Evolutionary conservation across 441 rosid genomes (phyloP), one percentile per base, ranked within the genome.

Genomic region (Lepidium campestre): DNA sequence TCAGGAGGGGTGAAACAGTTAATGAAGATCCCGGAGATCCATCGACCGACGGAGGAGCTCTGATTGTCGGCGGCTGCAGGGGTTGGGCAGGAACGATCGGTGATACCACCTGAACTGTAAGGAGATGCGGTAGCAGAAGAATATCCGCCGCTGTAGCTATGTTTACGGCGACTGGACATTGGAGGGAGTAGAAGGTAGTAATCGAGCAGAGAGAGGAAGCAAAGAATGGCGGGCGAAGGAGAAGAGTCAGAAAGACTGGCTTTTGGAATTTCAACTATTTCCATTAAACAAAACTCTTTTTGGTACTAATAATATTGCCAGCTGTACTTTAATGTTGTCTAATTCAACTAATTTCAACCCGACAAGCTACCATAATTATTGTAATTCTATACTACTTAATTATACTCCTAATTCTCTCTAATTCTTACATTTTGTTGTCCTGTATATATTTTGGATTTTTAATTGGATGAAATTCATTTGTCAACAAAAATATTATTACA

Each of bases 1-100:
- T 79, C 87, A 0, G 91, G 93, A 25, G 94, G 98, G 35, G 88
- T 77, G 70, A 93, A 88, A 75, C 97, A 93, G 14, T 75, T 65
- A 19, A 76, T 31, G 71, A 93, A 88, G 50, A 83, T 71, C 31
- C 87, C 85, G 17, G 80, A 84, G 44, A 88, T 71, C 22, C 86
- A 84, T 34, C 86, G 75, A 53, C 77, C 84, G 9, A 80, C 76
- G 36, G 62, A 49, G 25, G 32, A 29, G 32, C 32, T 29, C 72
- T 64, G 0, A 61, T 76, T 76, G 32, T 15, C 60, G 63, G 86
- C 62, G 62, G 64, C 76, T 66, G 15, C n/a, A 11, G 60, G 31
- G 27, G 18, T 29, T 56, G 70, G 27, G 32, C 79, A 34, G 50
- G 82, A 68, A 69, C 82, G 72, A 35, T 65, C 62, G 42, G 72